Evolutionary conservation across 2,329 filamentous ascomycete species (phyloP).

Genomic region (Fusarium anthophilum): DNA sequence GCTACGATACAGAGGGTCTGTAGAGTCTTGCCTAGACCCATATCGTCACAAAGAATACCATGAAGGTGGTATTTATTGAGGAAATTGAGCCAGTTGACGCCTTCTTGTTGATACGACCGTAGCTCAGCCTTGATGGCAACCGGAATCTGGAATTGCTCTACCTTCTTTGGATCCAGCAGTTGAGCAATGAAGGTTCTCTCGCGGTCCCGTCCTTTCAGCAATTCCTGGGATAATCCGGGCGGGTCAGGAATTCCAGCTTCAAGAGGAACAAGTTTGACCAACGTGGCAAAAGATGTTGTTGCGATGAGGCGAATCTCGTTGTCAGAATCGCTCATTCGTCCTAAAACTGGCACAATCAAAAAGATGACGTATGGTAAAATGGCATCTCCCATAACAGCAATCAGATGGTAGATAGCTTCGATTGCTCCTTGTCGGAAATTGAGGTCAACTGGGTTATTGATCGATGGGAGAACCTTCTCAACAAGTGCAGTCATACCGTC

Average conservation of each 20-base stretch:
- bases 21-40: conserved; percentile 97
- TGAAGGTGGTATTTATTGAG: conserved; percentile 98
- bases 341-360: conserved; percentile 95
- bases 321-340: conserved; percentile 98
- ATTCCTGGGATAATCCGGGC: conserved; percentile 86
- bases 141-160: conserved; percentile 91
- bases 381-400: conserved; percentile 96
- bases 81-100: conserved; percentile 98
- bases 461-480: conserved; percentile 89
- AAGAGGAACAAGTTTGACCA: conserved; percentile 95
- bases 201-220: conserved; percentile 89
- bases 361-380: conserved; percentile 99
- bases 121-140: conserved; percentile 97
- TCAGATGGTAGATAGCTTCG: conserved; percentile 95
- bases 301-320: conserved; percentile 94
- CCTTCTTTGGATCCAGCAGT: conserved; percentile 95
- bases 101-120: conserved; percentile 97
- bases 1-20: conserved; percentile 98
- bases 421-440: conserved; percentile 92
- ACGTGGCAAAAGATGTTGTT: conserved; percentile 94
- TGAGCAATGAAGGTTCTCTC: conserved; percentile 97
- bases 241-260: conserved; percentile 98
- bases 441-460: conserved; percentile 89
- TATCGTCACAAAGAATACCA: conserved; percentile 97
- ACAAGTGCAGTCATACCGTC: conserved; percentile 97